Evolutionary conservation across 495 filamentous ascomycete genomes (phyloP).

Genomic region (Aspergillus sclerotioniger): DNA sequence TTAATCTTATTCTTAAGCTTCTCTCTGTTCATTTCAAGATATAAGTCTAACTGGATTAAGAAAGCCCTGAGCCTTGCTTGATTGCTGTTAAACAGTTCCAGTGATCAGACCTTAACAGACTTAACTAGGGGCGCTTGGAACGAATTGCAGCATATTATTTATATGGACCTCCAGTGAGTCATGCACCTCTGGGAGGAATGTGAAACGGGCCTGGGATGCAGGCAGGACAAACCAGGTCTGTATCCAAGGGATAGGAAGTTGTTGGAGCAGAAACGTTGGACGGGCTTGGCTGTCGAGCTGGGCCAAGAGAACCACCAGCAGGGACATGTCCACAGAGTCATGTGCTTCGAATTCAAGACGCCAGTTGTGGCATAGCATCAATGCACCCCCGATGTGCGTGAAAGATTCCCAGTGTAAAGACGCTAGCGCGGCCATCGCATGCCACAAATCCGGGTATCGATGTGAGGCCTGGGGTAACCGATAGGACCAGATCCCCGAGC

Average conservation of each 20-base stretch:
- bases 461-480: neutral
- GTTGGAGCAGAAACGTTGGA: neutral
- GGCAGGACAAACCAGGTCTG: neutral
- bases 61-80: no score
- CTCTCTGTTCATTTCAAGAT: no score
- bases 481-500: neutral
- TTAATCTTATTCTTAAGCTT: no score
- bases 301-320: neutral
- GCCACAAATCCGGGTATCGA: neutral
- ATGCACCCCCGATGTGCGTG: neutral
- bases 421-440: neutral
- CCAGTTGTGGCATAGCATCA: neutral
- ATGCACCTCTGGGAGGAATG: neutral
- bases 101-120: no score
- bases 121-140: no score
- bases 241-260: neutral
- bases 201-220: neutral
- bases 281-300: constrained; percentile 1
- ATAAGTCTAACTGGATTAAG: no score
- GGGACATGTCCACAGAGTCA: neutral
- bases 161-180: neutral
- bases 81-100: no score
- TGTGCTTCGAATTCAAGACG: neutral
- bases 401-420: neutral
- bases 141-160: neutral